Base-by-base conservation (phyloP, 1,284 basidiomycete species). In the Thelephora terrestris region DNA sequence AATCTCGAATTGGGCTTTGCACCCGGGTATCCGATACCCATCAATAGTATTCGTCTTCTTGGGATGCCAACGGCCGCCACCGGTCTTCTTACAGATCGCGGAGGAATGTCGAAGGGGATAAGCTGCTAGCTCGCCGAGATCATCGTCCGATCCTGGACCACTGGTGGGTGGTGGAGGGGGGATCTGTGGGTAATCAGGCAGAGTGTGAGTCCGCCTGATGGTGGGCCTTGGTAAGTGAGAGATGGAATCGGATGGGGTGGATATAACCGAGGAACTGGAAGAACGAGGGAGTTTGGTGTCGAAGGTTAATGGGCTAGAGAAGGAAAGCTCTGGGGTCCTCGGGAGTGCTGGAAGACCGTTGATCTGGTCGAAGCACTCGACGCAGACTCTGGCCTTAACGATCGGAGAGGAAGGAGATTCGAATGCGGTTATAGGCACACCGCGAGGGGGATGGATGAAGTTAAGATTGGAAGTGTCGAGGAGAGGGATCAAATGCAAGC, bases 51-150 rank as follows among this genome's bases (percentile, higher is more conserved):
- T 55, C 0, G 56, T 47, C 1, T 56, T 65, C 58, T 80, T 81
- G 18, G 84, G 85, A 53, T 74, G 73, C 84, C 85, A 87, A 25
- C 84, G 76, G 9, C 85, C 84, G 12, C 82, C 83, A 43, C 85
- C 84, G 17, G 74, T 76, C 2, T 78, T 80, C 56, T 87, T 87
- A 66, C 85, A 87, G 10, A 85, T 70, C 43, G 73, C 68, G 55
- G 75, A 78, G 5, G 78, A 74, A 46, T 75, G 75, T 43, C 73
- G 70, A 20, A 87, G 74, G 3, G 85, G 84, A 54, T 87, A 87
- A 1, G 79, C 71, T 49, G 76, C 75, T 20, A 85, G 70, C 60
- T 81, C 79, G 48, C 80, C 80, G 46, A 65, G 59, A 47, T 62
- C 61, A 3, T 53, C 45, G 45, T 58, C 57, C 1, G 46, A 58